Evolutionary conservation across 2,329 filamentous ascomycete genomes (phyloP).

Genomic region (Trichoderma harzianum): DNA sequence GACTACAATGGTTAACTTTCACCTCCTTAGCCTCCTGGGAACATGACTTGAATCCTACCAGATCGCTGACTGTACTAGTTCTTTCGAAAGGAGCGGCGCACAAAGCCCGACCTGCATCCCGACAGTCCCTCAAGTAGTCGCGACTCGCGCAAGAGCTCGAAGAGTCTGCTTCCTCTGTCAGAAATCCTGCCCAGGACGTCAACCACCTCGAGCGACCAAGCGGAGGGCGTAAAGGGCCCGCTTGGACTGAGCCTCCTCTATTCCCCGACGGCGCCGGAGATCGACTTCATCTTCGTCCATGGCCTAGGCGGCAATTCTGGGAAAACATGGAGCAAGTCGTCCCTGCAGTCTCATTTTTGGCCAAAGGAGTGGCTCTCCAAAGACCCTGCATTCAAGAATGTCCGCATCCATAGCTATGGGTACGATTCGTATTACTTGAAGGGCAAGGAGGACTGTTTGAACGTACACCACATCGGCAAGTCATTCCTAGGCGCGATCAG

Average conservation of each 20-base stretch:
- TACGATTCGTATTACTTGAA: no score
- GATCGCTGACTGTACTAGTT: not conserved
- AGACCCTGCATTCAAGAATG: not conserved
- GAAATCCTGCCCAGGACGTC: not conserved
- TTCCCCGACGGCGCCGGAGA: not conserved
- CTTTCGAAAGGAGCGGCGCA: not conserved
- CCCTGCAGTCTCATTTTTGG: not conserved
- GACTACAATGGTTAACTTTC: not conserved
- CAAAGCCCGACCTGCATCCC: not conserved
- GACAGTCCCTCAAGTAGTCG: not conserved
- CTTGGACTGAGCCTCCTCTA: not conserved
- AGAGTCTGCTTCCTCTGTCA: not conserved
- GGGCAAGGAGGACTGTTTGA: no score
- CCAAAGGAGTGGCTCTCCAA: not conserved
- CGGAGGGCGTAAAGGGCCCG: not conserved
- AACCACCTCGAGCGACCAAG: not conserved
- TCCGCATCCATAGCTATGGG: not conserved
- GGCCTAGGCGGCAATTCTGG: not conserved
- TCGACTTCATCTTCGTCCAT: not conserved
- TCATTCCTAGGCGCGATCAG: no score
- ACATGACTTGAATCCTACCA: not conserved
- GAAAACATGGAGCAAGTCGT: not conserved
- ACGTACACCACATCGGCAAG: no score
- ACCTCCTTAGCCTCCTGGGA: not conserved
- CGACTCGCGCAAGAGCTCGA: not conserved